Percentiles rank a stretch among this genome's conserved stretches.
These are phyloP conservation scores for Porphyrellus cyaneotinctus DNA, from an alignment of 768 basidiomycete genomes.

Conservation along the genomic window DNA sequence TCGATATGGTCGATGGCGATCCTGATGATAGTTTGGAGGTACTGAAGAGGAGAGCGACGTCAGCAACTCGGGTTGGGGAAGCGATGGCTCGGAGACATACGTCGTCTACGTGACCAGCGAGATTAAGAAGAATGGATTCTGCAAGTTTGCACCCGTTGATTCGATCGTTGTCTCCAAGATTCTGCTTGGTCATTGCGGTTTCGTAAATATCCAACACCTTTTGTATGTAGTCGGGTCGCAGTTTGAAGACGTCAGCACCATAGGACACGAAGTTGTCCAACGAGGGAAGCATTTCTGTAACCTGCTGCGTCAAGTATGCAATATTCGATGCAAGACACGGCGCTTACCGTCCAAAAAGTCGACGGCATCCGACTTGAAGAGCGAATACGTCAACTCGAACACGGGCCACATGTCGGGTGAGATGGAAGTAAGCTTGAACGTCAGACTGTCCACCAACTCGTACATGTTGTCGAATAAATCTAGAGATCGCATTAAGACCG, in stretches of 20 bases:
- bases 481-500: constrained; percentile 21
- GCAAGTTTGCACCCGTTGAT: constrained; percentile 83
- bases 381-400: constrained; percentile 74
- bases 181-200: constrained; percentile 60
- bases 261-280: constrained; percentile 88
- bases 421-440: constrained; percentile 74
- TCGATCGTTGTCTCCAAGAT: constrained; percentile 79
- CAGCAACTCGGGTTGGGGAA: background rate
- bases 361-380: constrained; percentile 79
- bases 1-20: constrained; percentile 59
- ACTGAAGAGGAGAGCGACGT: constrained; percentile 34
- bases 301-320: background rate
- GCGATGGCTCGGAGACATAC: constrained; percentile 38
- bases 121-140: constrained; percentile 76
- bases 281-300: constrained; percentile 80
- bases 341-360: constrained; percentile 80
- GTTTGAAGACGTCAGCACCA: constrained; percentile 71
- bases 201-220: constrained; percentile 84
- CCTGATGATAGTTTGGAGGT: constrained; percentile 59
- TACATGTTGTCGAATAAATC: constrained; percentile 88
- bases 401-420: constrained; percentile 84
- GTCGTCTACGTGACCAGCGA: constrained; percentile 74
- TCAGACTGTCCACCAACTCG: constrained; percentile 79
- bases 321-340: background rate
- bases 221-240: constrained; percentile 68